Base-by-base conservation (phyloP, 257 asterid species). In the Primulina huaijiensis region DNA sequence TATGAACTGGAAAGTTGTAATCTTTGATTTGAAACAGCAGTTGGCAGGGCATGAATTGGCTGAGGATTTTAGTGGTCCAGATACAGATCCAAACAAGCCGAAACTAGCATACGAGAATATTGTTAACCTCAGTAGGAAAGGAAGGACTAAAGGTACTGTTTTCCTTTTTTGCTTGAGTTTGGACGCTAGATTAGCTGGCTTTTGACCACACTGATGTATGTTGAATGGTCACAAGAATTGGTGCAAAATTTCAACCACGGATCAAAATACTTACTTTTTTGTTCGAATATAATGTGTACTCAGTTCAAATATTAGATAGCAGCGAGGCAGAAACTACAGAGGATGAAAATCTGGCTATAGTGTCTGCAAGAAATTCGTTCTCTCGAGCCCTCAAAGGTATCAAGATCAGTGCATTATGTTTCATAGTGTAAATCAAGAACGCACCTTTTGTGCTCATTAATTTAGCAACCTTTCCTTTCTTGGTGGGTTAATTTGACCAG, bases 331-430 rank as follows among this genome's bases (percentile, higher is more conserved):
- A 88, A 77, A 85, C 88, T 55, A 88, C 89, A 0, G 97, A 85
- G 81, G 97, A 88, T 68, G 97, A 86, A 34, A 79, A 71, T 65
- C 72, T 77, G 30, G 76, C 83, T 59, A 7, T 74, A 58, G 95
- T 78, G 84, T 89, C 97, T 64, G 96, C 87, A 46, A 85, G 92
- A 68, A 91, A 80, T 64, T 94, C 98, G 2, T 94, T 92, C 79
- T 91, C 99, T 60, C 92, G 76, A 77, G 97, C 98, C 35, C 85
- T 94, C 65, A 92, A 80, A 89, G 99, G 99, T 91, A 71, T 56
- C 25, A 29, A n/a, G n/a, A n/a, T 72, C 57, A 30, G 29, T 60
- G 62, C 27, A 31, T 66, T 25, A 23, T 33, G 62, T 38, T 31
- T 31, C n/a, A n/a, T n/a, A n/a, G n/a, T 7, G 17, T 19, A 38